These are phyloP conservation scores for Pezicula neosporulosa DNA, from an alignment of 2,329 filamentous ascomycete species.

Conservation along the genomic window DNA sequence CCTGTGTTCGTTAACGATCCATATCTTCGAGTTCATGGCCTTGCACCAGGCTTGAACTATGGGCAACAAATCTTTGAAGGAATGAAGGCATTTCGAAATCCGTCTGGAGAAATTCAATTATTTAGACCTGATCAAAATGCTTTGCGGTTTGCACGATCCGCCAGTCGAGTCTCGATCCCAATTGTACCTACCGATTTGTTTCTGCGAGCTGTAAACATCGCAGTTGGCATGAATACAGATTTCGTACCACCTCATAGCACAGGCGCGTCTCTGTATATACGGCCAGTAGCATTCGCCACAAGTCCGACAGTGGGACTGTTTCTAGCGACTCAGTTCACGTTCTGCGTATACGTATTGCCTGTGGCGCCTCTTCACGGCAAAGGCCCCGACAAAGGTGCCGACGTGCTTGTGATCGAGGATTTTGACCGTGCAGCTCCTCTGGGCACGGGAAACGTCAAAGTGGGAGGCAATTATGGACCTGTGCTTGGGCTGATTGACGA, in stretches of 20 bases:
- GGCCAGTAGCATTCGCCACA: conserved; percentile 83
- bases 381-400: conserved; percentile 57
- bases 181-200: conserved; percentile 57
- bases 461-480: conserved; percentile 91
- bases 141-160: conserved; percentile 58
- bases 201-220: conserved; percentile 53
- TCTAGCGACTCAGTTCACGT: conserved; percentile 84
- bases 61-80: conserved; percentile 69
- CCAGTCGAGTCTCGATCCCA: conserved; percentile 60
- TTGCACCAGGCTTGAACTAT: conserved; percentile 66
- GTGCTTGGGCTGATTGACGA: conserved; percentile 81
- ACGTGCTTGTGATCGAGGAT: conserved; percentile 79
- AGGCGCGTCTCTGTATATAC: conserved; percentile 84
- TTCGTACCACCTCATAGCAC: conserved; percentile 85
- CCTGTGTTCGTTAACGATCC: conserved; percentile 58
- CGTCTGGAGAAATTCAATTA: conserved; percentile 55
- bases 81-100: conserved; percentile 59
- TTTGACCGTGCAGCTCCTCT: conserved; percentile 90
- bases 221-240: conserved; percentile 81
- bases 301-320: conserved; percentile 80
- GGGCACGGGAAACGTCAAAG: conserved; percentile 81
- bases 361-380: conserved; percentile 92
- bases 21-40: conserved; percentile 59
- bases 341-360: conserved; percentile 84
- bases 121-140: conserved; percentile 64